Percentiles rank a stretch among this genome's conserved stretches.
Conservation (phyloP, 805 yeast species). For the Saccharomyces kudriavzevii region DNA sequence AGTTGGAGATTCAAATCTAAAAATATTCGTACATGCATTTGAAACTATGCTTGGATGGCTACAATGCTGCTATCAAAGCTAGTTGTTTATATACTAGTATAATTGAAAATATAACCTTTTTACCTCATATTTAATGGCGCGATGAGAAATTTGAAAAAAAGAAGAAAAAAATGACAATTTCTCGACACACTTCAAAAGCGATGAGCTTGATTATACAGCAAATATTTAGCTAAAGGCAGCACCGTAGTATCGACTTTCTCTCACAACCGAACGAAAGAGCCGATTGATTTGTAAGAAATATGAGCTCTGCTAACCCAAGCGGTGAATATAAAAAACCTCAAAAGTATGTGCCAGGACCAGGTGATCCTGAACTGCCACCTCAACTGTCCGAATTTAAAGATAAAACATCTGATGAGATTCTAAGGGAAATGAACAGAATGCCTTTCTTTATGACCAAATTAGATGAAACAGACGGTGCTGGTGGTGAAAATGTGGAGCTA, state of each 20-base stretch:
- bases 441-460: slow-evolving; percentile 92
- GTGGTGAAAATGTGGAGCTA: slow-evolving; percentile 63
- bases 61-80: not conserved
- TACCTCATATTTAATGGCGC: not conserved
- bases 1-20: not conserved
- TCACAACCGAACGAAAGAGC: not conserved
- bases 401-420: slow-evolving; percentile 66
- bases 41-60: not conserved
- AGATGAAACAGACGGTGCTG: slow-evolving; percentile 68
- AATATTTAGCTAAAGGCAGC: not conserved
- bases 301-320: not conserved
- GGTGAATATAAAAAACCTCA: slow-evolving; percentile 26
- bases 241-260: no score
- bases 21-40: no score
- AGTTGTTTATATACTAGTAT: not conserved
- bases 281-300: not conserved
- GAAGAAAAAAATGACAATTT: not conserved
- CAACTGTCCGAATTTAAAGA: slow-evolving; percentile 57
- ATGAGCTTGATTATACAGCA: not conserved
- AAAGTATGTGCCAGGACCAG: slow-evolving; percentile 40
- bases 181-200: not conserved
- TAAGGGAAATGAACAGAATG: slow-evolving; percentile 67
- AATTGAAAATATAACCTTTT: not conserved
- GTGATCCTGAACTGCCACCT: slow-evolving; percentile 73
- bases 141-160: not conserved